Evolutionary conservation across 2,329 filamentous ascomycete species (phyloP), one percentile per base, ranked within the genome.

Genomic region (Apiospora kogelbergensis): DNA sequence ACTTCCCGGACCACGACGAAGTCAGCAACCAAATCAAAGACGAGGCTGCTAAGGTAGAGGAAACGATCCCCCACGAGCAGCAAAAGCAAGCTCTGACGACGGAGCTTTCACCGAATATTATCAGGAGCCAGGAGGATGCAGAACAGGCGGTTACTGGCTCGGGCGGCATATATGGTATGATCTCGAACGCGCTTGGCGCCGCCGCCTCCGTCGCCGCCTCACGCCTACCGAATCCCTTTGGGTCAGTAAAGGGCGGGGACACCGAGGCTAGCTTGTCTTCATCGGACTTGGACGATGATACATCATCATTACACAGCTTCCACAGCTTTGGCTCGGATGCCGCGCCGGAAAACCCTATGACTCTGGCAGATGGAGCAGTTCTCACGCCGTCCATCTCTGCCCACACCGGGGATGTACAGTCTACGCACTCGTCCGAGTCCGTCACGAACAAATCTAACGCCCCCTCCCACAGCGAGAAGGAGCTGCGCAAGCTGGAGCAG

Each of bases 401-500:
- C 57, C 71, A 72, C 3, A 65, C 67, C 15, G 69, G 69, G 22
- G 70, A 68, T 24, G 72, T 69, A 10, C 74, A 78, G 48, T 83
- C 81, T 0, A 71, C 70, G 22, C 73, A 76, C 37, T 85, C 82
- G 1, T 80, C 82, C 42, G 83, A 83, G 2, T 83, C 84, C 2
- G 76, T 69, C 26, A 63, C 74, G 6, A 63, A 69, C 70, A 76
- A 71, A 69, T 77, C 72, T 46, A 78, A 67, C 63, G 76, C 72
- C 2, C 69, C 73, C 1, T 73, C 80, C 13, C 80, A 81, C 24
- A 82, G 88, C 70, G 89, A 92, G 37, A 91, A 89, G 74, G 89
- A 93, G 73, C 84, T 94, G 10, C 83, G 81, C 64, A 90, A 90
- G 73, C 82, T 93, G 0, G 87, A 92, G 48, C 86, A 89, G 24